Evolutionary conservation across 2,329 filamentous ascomycete genomes (phyloP).

Genomic region (Aureobasidium leucospermi): DNA sequence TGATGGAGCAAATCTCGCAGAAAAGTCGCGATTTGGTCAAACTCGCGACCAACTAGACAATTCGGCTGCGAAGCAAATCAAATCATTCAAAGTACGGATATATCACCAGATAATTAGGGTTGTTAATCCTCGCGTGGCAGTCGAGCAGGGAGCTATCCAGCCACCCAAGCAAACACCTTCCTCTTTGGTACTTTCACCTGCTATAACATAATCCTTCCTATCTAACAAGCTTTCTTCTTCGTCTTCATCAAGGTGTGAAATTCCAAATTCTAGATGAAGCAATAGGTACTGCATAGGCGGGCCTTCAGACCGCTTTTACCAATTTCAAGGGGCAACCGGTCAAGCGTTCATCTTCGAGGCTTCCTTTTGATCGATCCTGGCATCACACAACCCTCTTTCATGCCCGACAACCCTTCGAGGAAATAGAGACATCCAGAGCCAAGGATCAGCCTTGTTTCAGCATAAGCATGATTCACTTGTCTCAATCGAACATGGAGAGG

Average conservation of each 20-base stretch:
- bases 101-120: neutral
- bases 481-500: neutral
- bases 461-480: conserved; percentile 6
- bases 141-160: neutral
- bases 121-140: neutral
- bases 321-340: neutral
- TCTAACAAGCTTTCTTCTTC: neutral
- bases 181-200: neutral
- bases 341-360: neutral
- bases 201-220: neutral
- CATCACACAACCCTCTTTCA: neutral
- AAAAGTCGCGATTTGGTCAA: neutral
- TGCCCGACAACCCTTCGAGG: neutral
- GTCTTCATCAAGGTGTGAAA: neutral
- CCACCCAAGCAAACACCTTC: neutral
- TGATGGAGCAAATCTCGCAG: neutral
- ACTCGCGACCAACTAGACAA: neutral
- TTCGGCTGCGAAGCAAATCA: neutral
- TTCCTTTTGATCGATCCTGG: neutral
- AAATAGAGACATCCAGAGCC: neutral
- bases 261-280: neutral
- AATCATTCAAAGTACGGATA: neutral
- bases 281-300: neutral
- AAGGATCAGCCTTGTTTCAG: conserved; percentile 3
- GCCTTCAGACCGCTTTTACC: neutral